Percentiles rank a stretch among this genome's conserved stretches.
phyloP scores from a whole-genome alignment of 352 stramenopile genomes.

The Thraustochytrium sp. region DNA sequence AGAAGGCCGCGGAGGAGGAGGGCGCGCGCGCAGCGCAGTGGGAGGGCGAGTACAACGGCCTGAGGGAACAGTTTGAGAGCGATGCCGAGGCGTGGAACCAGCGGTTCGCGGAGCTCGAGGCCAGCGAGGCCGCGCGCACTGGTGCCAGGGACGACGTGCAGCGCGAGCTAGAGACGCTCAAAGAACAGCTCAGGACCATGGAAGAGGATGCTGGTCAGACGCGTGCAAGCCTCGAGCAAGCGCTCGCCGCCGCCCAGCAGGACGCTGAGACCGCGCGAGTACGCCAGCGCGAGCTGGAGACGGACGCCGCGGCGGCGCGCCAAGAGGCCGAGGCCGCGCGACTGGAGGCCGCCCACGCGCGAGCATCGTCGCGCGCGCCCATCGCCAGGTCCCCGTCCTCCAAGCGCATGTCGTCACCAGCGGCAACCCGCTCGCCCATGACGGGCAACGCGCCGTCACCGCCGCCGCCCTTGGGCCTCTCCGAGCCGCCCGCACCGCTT shows the following conservation, averaged over 20 bases:
- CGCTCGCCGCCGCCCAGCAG: background rate
- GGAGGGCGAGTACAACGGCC: background rate
- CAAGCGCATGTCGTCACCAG: too few relatives aligned
- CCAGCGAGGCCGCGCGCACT: background rate
- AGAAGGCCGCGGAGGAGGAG: background rate
- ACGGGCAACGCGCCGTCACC: too few relatives aligned
- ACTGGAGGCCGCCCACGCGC: too few relatives aligned
- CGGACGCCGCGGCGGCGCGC: background rate
- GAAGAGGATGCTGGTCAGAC: background rate
- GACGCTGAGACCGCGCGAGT: too few relatives aligned
- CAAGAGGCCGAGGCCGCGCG: background rate
- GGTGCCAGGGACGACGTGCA: background rate
- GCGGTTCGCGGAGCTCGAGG: background rate
- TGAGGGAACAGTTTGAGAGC: background rate
- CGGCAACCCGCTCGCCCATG: too few relatives aligned
- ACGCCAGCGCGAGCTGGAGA: background rate
- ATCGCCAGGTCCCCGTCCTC: too few relatives aligned
- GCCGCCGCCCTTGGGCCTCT: too few relatives aligned
- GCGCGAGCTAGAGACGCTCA: background rate
- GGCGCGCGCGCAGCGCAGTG: background rate
- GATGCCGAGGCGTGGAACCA: constrained; percentile 15
- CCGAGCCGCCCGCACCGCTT: too few relatives aligned
- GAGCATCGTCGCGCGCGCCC: too few relatives aligned
- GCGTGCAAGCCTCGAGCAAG: background rate
- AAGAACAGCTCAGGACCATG: background rate